Conservation (phyloP, 1,284 basidiomycete species). For the Trichosporon sp. region DNA sequence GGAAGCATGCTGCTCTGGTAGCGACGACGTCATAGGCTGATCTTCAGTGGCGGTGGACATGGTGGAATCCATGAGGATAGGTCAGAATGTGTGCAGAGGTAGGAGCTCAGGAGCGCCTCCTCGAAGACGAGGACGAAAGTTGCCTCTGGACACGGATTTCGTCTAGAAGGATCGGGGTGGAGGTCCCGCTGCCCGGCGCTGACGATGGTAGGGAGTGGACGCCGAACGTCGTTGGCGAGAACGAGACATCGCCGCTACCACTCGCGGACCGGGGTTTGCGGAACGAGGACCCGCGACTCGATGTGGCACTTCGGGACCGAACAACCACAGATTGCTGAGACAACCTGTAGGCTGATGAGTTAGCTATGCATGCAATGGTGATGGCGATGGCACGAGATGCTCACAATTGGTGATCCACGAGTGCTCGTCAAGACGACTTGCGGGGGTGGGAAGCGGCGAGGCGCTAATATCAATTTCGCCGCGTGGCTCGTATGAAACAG, state of each 20-base stretch:
- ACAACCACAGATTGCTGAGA: neutral
- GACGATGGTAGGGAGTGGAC: constrained; percentile 1
- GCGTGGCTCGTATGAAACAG: neutral
- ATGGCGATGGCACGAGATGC: neutral
- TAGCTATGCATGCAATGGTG: constrained; percentile 8
- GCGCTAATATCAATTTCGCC: neutral
- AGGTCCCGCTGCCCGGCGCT: neutral
- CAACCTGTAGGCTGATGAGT: constrained; percentile 12
- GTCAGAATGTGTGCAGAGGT: neutral
- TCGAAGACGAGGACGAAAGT: neutral
- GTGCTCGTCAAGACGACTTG: constrained; percentile 2
- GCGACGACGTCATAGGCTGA: constrained; percentile 1
- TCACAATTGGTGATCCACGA: constrained; percentile 21
- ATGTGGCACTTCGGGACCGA: constrained; percentile 13
- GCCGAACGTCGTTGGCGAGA: constrained; percentile 14
- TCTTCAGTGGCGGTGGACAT: constrained; percentile 6
- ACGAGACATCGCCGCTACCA: constrained; percentile 1
- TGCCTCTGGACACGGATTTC: neutral
- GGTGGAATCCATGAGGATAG: neutral
- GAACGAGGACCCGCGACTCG: neutral
- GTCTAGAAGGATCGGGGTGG: constrained; percentile 3
- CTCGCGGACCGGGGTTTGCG: constrained; percentile 14
- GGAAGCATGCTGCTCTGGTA: constrained; percentile 21
- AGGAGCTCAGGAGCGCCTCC: neutral
- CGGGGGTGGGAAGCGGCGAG: neutral